Percentiles rank a stretch among this genome's conserved stretches.
phyloP scores from a whole-genome alignment of 2,329 filamentous ascomycete genomes.

The Aureobasidium pullulans region DNA sequence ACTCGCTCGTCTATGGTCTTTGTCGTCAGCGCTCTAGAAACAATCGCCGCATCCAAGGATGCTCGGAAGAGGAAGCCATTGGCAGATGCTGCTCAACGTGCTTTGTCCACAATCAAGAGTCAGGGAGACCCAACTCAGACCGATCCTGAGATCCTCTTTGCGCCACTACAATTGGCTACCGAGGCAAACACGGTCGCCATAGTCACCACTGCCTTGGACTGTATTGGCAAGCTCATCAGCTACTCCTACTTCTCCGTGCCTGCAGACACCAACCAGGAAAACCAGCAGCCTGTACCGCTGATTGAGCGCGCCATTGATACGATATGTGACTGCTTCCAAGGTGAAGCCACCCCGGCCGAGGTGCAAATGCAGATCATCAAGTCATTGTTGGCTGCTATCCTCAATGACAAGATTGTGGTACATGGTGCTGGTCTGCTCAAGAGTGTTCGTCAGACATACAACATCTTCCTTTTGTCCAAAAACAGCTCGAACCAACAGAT shows the following conservation, averaged over 20 bases:
- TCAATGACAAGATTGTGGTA: constrained; percentile 98
- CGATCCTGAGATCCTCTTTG: constrained; percentile 86
- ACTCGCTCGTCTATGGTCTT: constrained; percentile 93
- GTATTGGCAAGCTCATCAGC: constrained; percentile 97
- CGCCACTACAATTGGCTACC: constrained; percentile 81
- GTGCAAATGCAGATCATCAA: constrained; percentile 98
- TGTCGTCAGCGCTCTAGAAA: constrained; percentile 85
- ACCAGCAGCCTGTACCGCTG: constrained; percentile 52
- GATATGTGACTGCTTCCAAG: constrained; percentile 98
- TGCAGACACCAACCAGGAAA: constrained; percentile 26
- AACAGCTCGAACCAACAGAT: constrained; percentile 94
- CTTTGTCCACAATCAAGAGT: constrained; percentile 74
- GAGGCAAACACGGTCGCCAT: constrained; percentile 78
- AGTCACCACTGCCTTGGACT: constrained; percentile 86
- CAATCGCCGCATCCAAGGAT: constrained; percentile 86
- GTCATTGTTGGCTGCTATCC: constrained; percentile 84
- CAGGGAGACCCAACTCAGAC: constrained; percentile 71
- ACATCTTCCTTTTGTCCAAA: constrained; percentile 93
- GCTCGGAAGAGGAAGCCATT: constrained; percentile 80
- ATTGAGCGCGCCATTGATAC: constrained; percentile 98
- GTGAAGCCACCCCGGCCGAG: constrained; percentile 84
- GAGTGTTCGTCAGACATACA: constrained; percentile 95
- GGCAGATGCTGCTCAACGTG: constrained; percentile 71
- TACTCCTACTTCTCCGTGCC: constrained; percentile 94
- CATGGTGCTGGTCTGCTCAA: constrained; percentile 94